phyloP scores from a whole-genome alignment of 352 stramenopile species.

The Phytophthora cryptogea region DNA sequence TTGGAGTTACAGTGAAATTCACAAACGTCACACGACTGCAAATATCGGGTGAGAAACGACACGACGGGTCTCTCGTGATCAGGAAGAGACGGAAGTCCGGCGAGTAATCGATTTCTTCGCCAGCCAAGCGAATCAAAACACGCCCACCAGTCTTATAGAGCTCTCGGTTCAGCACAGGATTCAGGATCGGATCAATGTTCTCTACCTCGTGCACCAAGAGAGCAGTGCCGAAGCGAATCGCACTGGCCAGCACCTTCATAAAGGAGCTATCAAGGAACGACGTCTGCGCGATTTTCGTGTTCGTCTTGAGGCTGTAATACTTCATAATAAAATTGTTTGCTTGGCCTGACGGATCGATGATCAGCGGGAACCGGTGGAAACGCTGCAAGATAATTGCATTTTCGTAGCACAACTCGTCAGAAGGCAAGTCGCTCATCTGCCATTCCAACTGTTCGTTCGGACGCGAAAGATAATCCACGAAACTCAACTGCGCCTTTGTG shows the following conservation, averaged over 20 bases:
- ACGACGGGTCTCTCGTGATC: slow-evolving; percentile 97
- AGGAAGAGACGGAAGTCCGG: slow-evolving; percentile 99
- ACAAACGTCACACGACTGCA: slow-evolving; percentile 99
- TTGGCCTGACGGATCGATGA: slow-evolving; percentile 98
- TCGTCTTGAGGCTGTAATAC: slow-evolving; percentile 93
- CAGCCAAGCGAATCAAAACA: slow-evolving; percentile 97
- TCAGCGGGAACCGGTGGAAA: slow-evolving; percentile 97
- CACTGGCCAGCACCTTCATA: slow-evolving; percentile 99
- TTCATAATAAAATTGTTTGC: slow-evolving; percentile 99
- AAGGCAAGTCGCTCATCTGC: slow-evolving; percentile 96
- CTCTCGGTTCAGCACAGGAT: slow-evolving; percentile 99
- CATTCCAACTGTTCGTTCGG: slow-evolving; percentile 94
- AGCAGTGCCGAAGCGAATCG: slow-evolving; percentile 99
- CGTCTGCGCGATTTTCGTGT: slow-evolving; percentile 96
- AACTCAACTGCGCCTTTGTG: slow-evolving; percentile 79
- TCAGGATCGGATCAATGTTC: slow-evolving; percentile 99
- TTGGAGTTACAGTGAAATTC: slow-evolving; percentile 99
- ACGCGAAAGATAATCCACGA: slow-evolving; percentile 97
- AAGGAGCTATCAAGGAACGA: slow-evolving; percentile 99
- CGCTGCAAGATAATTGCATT: slow-evolving; percentile 99
- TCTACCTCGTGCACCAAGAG: slow-evolving; percentile 99
- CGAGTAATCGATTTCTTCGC: slow-evolving; percentile 99
- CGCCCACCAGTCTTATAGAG: slow-evolving; percentile 98
- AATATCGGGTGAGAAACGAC: slow-evolving; percentile 98
- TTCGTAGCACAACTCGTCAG: slow-evolving; percentile 98